Conservation (phyloP, 345 rosid genomes). For the Lepidium didymum region DNA sequence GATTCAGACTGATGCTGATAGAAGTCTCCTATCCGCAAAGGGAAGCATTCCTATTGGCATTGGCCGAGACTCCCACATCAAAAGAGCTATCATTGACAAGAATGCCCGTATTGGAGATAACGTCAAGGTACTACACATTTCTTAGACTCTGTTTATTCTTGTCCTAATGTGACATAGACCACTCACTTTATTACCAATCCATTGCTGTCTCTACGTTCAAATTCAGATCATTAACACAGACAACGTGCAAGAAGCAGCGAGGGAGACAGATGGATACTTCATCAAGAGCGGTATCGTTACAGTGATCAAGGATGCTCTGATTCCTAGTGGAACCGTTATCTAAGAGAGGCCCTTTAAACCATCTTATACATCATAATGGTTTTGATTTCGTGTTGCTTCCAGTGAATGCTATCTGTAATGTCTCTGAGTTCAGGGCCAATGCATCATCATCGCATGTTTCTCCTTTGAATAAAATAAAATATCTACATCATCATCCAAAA, state of each 20-base stretch:
- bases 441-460: background rate
- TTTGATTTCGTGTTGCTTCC: background rate
- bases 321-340: conserved; percentile 82
- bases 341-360: conserved; percentile 9
- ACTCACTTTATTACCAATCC: background rate
- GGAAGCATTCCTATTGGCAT: conserved; percentile 91
- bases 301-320: conserved; percentile 88
- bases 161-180: background rate
- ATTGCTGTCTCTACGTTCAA: background rate
- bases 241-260: conserved; percentile 89
- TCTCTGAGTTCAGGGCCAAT: background rate
- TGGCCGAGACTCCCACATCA: conserved; percentile 77
- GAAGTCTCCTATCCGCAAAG: conserved; percentile 76
- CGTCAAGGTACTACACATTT: conserved; percentile 52
- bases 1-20: conserved; percentile 77
- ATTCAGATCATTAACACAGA: conserved; percentile 72
- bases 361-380: background rate
- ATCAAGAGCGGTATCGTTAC: conserved; percentile 96
- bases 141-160: background rate
- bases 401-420: conserved; percentile 12
- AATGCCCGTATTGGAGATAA: conserved; percentile 85
- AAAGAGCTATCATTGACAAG: conserved; percentile 93
- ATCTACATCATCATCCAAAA: background rate
- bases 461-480: background rate
- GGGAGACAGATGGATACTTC: conserved; percentile 94